Base-by-base conservation (phyloP, 192 early-diverging fungal species). In the Coemansia sp. region DNA sequence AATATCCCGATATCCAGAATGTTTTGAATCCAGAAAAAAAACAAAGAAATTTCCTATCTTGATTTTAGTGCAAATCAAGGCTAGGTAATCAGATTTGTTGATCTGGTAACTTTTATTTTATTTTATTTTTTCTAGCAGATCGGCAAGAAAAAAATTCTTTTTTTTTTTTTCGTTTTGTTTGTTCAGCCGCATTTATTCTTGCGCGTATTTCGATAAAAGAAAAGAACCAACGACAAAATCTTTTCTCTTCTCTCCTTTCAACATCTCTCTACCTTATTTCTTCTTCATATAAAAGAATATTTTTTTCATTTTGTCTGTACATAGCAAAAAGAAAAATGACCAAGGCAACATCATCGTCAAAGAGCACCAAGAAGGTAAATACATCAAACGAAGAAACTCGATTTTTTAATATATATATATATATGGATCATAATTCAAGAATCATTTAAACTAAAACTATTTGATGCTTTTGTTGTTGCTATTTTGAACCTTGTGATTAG, bases 271-370 rank as follows among this genome's bases (percentile, higher is more conserved):
- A 40, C 30, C n/a, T 12, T 58, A 34, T 39, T 23, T 23, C 26
- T 55, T 64, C 49, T 62, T 37, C 40, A 43, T 42, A 13, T 43
- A 18, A 18, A 43, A 8, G 23, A 42, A 30, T 23, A 20, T 25
- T 45, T 46, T 31, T 48, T 33, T 57, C 10, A 8, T 58, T 33
- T 58, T 21, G 53, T 34, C 39, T 73, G 61, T 60, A 71, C 46
- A 67, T 61, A 60, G 37, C 55, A 33, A 34, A 57, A 57, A 34
- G 9, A 48, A 29, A 56, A 29, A 26, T 37, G 39, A 56, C 59
- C 4, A 57, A 57, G 55, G 55, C 55, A 33, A 57, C 55, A 33
- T 4, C 52, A 53, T 30, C 31, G 3, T 31, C 55, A 57, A 57
- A 57, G 55, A 18, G 25, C 30, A 57, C 9, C 49, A 52, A 52